Conservation (phyloP, 1,284 basidiomycete genomes). For the Trichosporon coremiiforme region DNA sequence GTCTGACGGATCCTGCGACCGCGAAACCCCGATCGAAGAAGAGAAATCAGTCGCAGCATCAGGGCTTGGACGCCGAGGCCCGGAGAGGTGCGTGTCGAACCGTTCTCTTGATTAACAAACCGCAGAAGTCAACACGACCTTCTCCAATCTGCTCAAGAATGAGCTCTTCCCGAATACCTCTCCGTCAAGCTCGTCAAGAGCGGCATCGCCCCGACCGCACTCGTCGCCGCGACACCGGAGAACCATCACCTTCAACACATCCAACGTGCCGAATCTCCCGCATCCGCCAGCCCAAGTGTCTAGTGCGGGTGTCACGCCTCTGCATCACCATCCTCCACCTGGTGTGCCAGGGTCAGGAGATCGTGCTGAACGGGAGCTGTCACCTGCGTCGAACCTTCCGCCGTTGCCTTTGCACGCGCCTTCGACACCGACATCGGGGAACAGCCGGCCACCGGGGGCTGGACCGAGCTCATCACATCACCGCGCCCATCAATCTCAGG, state of each 20-base stretch:
- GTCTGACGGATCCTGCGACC: constrained; percentile 27
- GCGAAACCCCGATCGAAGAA: constrained; percentile 5
- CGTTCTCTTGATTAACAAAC: constrained; percentile 23
- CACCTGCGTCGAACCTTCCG: constrained; percentile 50
- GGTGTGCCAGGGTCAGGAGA: constrained; percentile 36
- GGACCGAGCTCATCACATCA: constrained; percentile 49
- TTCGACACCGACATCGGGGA: constrained; percentile 49
- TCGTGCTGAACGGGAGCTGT: constrained; percentile 44
- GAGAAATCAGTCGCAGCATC: constrained; percentile 22
- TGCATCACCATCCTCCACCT: constrained; percentile 53
- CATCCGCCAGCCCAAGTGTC: constrained; percentile 30
- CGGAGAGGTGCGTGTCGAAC: constrained; percentile 51
- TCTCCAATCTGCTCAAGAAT: constrained; percentile 59
- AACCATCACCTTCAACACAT: constrained; percentile 44
- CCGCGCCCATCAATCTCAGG: constrained; percentile 51
- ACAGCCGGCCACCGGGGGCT: constrained; percentile 47
- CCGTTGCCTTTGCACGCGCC: constrained; percentile 52
- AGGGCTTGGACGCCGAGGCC: constrained; percentile 54
- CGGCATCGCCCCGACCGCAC: constrained; percentile 34
- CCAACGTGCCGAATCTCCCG: constrained; percentile 39
- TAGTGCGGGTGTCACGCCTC: constrained; percentile 47
- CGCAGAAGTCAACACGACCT: constrained; percentile 62
- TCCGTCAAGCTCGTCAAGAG: constrained; percentile 29
- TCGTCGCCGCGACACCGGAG: constrained; percentile 39
- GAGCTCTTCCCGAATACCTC: constrained; percentile 59